These are phyloP conservation scores for Canavalia gladiata DNA, from an alignment of 306 rosid species.

Conservation along the genomic window DNA sequence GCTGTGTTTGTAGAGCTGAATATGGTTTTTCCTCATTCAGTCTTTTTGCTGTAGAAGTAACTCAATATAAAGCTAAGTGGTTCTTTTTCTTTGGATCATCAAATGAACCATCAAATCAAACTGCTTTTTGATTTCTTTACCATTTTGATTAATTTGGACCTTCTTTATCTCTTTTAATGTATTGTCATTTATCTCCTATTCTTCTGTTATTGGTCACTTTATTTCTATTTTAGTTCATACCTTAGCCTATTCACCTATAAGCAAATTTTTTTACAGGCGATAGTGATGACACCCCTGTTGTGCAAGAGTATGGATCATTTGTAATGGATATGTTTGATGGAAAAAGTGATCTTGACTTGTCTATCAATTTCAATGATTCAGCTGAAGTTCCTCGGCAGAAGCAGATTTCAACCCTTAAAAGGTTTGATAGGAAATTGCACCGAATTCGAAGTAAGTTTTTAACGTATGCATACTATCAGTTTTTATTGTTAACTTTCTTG, in stretches of 20 bases:
- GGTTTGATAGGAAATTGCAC: constrained; percentile 44
- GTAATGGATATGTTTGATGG: constrained; percentile 60
- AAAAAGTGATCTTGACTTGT: constrained; percentile 60
- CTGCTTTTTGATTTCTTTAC: constrained; percentile 3
- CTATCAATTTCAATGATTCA: constrained; percentile 52
- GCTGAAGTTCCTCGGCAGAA: constrained; percentile 46
- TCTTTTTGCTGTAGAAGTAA: constrained; percentile 12
- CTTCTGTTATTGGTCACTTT: constrained; percentile 28
- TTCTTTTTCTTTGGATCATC: constrained; percentile 24
- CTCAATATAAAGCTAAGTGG: not conserved
- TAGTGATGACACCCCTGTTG: constrained; percentile 43
- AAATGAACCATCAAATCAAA: constrained; percentile 26
- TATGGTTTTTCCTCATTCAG: not conserved
- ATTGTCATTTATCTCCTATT: not conserved
- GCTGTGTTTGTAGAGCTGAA: not conserved
- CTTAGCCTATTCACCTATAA: constrained; percentile 1
- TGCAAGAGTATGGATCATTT: constrained; percentile 64
- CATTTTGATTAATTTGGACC: constrained; percentile 26
- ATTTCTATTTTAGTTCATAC: constrained; percentile 23
- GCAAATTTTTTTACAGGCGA: constrained; percentile 50
- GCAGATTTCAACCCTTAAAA: constrained; percentile 52
- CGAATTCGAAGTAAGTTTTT: constrained; percentile 52
- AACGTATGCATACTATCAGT: constrained; percentile 7
- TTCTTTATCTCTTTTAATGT: too few species aligned
- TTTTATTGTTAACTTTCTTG: constrained; percentile 25